Evolutionary conservation across 306 rosid genomes (phyloP).

Genomic region (Prunus mume): DNA sequence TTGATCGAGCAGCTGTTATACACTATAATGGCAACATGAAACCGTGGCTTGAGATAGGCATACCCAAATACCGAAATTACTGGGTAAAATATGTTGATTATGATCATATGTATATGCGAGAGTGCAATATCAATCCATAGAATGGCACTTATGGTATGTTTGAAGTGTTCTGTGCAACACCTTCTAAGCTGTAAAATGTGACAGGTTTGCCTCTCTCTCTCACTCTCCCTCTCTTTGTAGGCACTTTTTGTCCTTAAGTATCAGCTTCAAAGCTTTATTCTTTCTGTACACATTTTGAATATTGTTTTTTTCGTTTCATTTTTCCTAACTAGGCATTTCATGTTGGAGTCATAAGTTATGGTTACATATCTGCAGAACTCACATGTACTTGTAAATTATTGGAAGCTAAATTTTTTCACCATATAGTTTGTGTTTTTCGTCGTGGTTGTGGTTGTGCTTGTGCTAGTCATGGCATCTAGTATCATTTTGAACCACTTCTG

Average conservation of each 20-base stretch:
- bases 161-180: conserved; percentile 24
- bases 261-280: conserved; percentile 46
- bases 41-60: conserved; percentile 96
- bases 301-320: neutral
- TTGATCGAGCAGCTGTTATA: conserved; percentile 75
- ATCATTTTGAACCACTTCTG: neutral
- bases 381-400: neutral
- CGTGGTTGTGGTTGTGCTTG: neutral
- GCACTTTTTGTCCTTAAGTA: conserved; percentile 26
- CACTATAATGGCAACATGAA: conserved; percentile 96
- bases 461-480: neutral
- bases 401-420: neutral
- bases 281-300: conserved; percentile 42
- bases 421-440: neutral
- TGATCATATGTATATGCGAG: conserved; percentile 63
- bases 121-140: conserved; percentile 90
- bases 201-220: conserved; percentile 36
- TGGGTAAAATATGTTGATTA: conserved; percentile 77
- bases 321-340: neutral
- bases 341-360: neutral
- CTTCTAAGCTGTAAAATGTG: conserved; percentile 30
- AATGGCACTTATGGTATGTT: conserved; percentile 14
- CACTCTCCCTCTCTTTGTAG: conserved; percentile 28
- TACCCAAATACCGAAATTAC: conserved; percentile 69
- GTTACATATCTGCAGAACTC: neutral